phyloP scores from a whole-genome alignment of 176 grass and related monocot species.

The Bromus sterilis region DNA sequence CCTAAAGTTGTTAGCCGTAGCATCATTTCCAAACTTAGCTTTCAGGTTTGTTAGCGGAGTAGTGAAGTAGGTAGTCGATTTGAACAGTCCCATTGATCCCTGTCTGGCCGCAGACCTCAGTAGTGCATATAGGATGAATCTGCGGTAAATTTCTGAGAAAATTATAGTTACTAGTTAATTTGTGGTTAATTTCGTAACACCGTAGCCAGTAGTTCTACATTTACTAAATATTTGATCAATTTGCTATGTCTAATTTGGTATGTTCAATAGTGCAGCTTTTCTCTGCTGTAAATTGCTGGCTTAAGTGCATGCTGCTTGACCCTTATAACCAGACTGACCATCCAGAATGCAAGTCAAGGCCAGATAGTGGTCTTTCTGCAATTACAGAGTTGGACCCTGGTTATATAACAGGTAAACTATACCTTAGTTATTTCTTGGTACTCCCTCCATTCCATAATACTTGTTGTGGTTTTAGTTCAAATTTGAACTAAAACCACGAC shows the following conservation, averaged over 20 bases:
- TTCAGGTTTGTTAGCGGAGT: neutral
- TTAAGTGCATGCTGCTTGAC: slow-evolving; percentile 95
- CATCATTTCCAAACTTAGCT: slow-evolving; percentile 2
- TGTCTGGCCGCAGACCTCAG: neutral
- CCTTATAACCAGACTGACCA: slow-evolving; percentile 90
- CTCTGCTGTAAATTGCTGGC: slow-evolving; percentile 94
- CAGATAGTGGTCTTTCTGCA: slow-evolving; percentile 88
- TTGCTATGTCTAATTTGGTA: slow-evolving; percentile 13
- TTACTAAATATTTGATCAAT: neutral
- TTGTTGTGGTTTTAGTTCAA: too few species aligned
- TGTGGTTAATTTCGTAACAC: neutral
- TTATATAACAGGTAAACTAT: slow-evolving; percentile 85
- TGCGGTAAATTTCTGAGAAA: neutral
- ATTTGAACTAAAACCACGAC: too few species aligned
- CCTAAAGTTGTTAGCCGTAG: neutral
- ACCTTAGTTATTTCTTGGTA: neutral
- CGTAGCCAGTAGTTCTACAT: neutral
- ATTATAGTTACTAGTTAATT: neutral
- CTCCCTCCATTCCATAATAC: too few species aligned
- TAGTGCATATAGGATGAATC: neutral
- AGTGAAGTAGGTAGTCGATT: neutral
- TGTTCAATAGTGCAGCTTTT: slow-evolving; percentile 53
- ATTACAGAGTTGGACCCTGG: slow-evolving; percentile 95
- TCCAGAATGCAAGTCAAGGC: slow-evolving; percentile 93
- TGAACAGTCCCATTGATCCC: neutral